Conservation (phyloP, 2,329 filamentous ascomycete species). For the Arachnomyces sp. region DNA sequence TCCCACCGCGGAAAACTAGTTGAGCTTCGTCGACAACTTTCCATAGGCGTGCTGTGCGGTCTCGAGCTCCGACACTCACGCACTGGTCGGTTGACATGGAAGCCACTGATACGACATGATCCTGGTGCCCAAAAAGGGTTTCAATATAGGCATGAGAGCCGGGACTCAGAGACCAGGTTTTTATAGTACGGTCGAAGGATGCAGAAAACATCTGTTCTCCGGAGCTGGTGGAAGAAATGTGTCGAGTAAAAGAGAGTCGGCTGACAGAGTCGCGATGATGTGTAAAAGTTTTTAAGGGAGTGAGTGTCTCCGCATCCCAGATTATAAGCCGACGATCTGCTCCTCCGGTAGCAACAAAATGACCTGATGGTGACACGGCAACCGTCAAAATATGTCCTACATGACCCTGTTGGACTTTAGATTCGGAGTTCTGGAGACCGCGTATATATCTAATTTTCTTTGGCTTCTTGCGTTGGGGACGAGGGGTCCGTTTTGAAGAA, state of each 20-base stretch:
- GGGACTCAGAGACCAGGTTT: slow-evolving; percentile 72
- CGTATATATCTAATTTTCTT: slow-evolving; percentile 43
- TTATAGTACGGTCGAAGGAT: slow-evolving; percentile 86
- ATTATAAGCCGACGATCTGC: slow-evolving; percentile 77
- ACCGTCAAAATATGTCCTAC: slow-evolving; percentile 72
- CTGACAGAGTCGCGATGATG: slow-evolving; percentile 87
- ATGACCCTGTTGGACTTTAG: slow-evolving; percentile 58
- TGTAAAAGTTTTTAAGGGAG: slow-evolving; percentile 73
- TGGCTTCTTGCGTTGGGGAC: slow-evolving; percentile 35
- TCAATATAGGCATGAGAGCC: slow-evolving; percentile 91
- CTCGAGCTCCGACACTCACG: slow-evolving; percentile 80
- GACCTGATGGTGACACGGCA: slow-evolving; percentile 80
- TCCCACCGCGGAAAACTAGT: slow-evolving; percentile 83
- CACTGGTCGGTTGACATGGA: slow-evolving; percentile 80
- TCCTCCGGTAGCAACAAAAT: slow-evolving; percentile 84
- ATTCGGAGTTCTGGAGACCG: slow-evolving; percentile 34
- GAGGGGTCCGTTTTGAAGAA: slow-evolving; percentile 54
- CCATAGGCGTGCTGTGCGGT: slow-evolving; percentile 88
- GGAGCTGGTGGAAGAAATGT: slow-evolving; percentile 50
- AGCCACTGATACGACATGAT: slow-evolving; percentile 76
- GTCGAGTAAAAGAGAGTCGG: slow-evolving; percentile 74
- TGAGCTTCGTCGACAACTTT: slow-evolving; percentile 95
- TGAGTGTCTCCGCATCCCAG: slow-evolving; percentile 74
- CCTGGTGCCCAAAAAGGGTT: slow-evolving; percentile 92
- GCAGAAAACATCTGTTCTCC: slow-evolving; percentile 84